Base-by-base conservation (phyloP, 2,329 filamentous ascomycete genomes). In the Hymenoscyphus scutula region DNA sequence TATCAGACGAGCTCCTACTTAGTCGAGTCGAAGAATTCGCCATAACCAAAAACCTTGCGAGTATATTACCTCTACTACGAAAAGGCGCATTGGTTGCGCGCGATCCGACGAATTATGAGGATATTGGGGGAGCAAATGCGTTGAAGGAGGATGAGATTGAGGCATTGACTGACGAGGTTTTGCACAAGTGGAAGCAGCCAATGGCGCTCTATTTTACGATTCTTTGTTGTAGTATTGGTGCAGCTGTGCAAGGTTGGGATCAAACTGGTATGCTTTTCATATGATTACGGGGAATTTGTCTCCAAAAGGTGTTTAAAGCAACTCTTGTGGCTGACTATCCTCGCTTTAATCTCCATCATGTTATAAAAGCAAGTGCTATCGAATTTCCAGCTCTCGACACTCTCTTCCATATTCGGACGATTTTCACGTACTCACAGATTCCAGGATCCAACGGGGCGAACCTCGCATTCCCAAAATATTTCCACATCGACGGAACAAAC, bases 51-150 rank as follows among this genome's bases (percentile, higher is more conserved):
- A 80, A 80, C 27, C 79, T 92, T 29, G 74, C 77, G 1, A 83
- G 88, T 60, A 81, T 88, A 67, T 76, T 85, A 2, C 76, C 78
- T 3, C 72, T 89, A 17, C 80, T 92, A 58, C 80, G 83, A 58
- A 88, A 88, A 69, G 90, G 89, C 37, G 91, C 90, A 3, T 79
- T 94, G 11, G 83, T 92, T 19, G 90, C 90, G 2, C 89, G 91
- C 73, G 85, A 88, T 68, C 89, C 89, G 0, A 77, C 78, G 8
- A 79, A 80, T 32, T 90, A 82, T 72, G 87, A 90, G 62, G 77
- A 81, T 37, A 80, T 92, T 48, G 75, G 72, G 2, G 82, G 83
- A 67, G 76, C 82, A 58, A 77, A 83, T 58, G 82, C 84, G 11
- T 80, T 93, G 1, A 77, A 80, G 60, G 80, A 87, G 17, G 77